Base-by-base conservation (phyloP, 805 yeast species). In the Candida argentea region DNA sequence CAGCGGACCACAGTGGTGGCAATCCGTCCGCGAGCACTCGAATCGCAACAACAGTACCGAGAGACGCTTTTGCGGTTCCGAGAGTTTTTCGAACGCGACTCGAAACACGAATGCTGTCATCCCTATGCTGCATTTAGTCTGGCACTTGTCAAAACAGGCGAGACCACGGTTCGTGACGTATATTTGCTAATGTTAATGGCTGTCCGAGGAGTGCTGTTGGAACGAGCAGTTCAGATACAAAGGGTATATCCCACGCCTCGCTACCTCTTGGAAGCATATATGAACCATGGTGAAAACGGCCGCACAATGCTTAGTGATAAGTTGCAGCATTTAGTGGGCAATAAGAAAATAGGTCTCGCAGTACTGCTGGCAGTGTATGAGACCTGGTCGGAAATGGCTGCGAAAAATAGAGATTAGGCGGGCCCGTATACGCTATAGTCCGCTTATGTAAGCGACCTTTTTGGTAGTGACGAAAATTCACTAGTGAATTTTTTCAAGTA, bases 211-310 rank as follows among this genome's bases (percentile, higher is more conserved):
- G 63, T 91, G 1, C 73, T 94, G 0, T 54, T 83, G 17, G 96
- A 89, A 37, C 85, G 82, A 46, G 98, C 98, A 0, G 46, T 73
- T 6, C 72, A 73, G 5, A 74, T 91, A 6, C 96, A 87, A 51
- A 58, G 60, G 12, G 48, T 64, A 23, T 91, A 64, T 44, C 73
- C 74, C 3, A 87, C 96, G 0, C 91, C 96, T 0, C 55, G 57
- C 20, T 48, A 44, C 12, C 59, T 89, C n/a, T 47, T 77, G 8
- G 58, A 62, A 13, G 71, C 65, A 7, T 81, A 59, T 39, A 55
- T 40, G 8, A 26, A 26, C 2, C 50, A 45, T 13, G 44, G 49
- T 21, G 24, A 22, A 4, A 34, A 39, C 14, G 18, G 36, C 4
- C 41, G 38, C 14, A 41, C 58, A 43, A 34, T 62, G 5, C 29